Base-by-base conservation (phyloP, 371 early-diverging fungal species). In the Mucor piriformis region DNA sequence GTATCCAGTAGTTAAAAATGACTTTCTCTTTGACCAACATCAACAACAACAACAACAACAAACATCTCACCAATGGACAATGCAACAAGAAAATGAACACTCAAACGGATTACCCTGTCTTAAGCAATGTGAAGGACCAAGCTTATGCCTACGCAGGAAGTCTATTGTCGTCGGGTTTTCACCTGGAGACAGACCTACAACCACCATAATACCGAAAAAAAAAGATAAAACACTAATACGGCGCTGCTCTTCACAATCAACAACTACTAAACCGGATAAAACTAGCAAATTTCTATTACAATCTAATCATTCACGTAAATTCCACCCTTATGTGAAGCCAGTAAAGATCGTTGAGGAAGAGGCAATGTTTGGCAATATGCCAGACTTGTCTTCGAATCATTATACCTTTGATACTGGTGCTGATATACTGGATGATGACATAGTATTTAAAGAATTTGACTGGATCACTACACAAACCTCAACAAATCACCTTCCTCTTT, bases 101-200 rank as follows among this genome's bases (percentile, higher is more conserved):
- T n/a, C n/a, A n/a, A n/a, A n/a, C n/a, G n/a, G n/a, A n/a, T n/a
- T n/a, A n/a, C n/a, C n/a, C n/a, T n/a, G n/a, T n/a, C n/a, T n/a
- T n/a, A 8, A 29, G 8, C 6, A 29, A 29, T 29, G 8, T 29
- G 29, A 29, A 29, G 1, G 29, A 29, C 6, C 6, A 29, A 29
- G 29, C 29, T 29, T 29, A 48, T 21, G 42, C 29, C 37, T 50
- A 51, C n/a, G 44, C 32, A 27, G 15, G 33, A 34, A 33, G n/a
- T 12, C n/a, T 21, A 15, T 25, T 51, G 20, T 15, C 16, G 64
- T 59, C 42, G 64, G 64, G 40, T 64, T 64, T 64, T 64, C 48
- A 21, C 48, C 54, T 47, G 59, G 54, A 33, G 27, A 48, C 32
- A 23, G 24, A 21, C 48, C 59, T 64, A n/a, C 59, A 64, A 34